Base-by-base conservation (phyloP, 2,329 filamentous ascomycete genomes). In the Graphilbum sp. region DNA sequence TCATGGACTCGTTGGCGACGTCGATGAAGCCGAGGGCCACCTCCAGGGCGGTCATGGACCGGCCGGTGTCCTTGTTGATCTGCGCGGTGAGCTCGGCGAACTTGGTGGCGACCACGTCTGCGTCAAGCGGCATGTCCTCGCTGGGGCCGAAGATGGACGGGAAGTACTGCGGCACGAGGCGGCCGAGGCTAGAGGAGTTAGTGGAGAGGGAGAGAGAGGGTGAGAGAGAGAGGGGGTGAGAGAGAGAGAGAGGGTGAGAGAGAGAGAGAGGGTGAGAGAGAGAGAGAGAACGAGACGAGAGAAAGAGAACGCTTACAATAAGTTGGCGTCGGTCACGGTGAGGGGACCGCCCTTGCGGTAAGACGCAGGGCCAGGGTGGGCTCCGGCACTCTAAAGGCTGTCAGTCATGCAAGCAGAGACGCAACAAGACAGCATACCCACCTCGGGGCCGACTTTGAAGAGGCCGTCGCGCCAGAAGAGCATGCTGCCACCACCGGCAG, bases 101-200 rank as follows among this genome's bases (percentile, higher is more conserved):
- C 1, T 83, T 67, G 49, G 70, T 75, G 52, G 75, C 69, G 47
- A 83, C 92, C 1, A 81, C 79, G 41, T 79, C 69, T 1, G 71
- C 63, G 52, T 94, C 86, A 2, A 94, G 58, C 0, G 76, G 77
- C 54, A 88, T 71, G 39, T 94, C 67, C 53, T 94, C 87, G 30
- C 86, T 79, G 54, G 84, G 79, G 34, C 87, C 87, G 48, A 95
- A 94, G 41, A 95, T 95, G 54, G 87, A 88, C 0, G 86, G 86
- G 51, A 94, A 94, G 63, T 88, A 92, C 44, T 90, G 81, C 0
- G 87, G 86, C 1, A 94, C 58, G 2, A 95, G 62, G 32, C 86
- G 71, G 0, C 86, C 86, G 0, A 94, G 71, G 49, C 84, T 93
- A 85, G 17, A 90, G 0, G 85, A 23, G 20, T 34, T 23, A 23